Evolutionary conservation across 2,329 filamentous ascomycete species (phyloP), one percentile per base, ranked within the genome.

Genomic region (Anisogramma anomala): DNA sequence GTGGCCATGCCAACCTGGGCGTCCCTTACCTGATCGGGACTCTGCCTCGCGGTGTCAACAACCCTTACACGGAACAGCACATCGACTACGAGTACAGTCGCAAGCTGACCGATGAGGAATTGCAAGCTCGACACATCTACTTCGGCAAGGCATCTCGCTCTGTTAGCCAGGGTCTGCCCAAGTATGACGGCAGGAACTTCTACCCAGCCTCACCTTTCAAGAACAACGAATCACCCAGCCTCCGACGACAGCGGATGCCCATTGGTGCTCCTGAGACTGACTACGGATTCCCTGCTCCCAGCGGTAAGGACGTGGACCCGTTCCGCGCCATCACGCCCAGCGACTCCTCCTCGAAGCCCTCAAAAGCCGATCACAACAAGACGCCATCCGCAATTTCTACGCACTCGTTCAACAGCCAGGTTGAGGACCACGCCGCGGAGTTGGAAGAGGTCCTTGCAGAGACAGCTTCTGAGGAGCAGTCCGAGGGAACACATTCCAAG

Each of bases 141-240:
- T 80, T 74, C 72, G 74, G 71, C 8, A 69, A 71, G 32, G 67
- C 70, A 13, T 67, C 74, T 31, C 63, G 59, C 22, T 65, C 68
- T 48, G 62, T 65, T 10, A 63, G 69, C 36, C 64, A 61, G 25
- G 71, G 73, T 2, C 59, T 79, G 30, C 75, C 76, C 25, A 79
- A 75, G 54, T 81, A 76, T 50, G 75, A 80, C 49, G 75, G 77
- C 18, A 77, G 75, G 53, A 67, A 79, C 53, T 79, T 79, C 49
- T 79, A 78, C 47, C 72, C 69, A 22, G 60, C 72, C 3, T 77
- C 74, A 0, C 71, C 72, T 1, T 54, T 57, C 47, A 72, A 71
- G 52, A 51, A 57, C 45, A 39, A 26, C 5, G 39, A 42, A 19
- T 41, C 45, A 17, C 41, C 44, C 14, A 42, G 33, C 13, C 13